Evolutionary conservation across 768 basidiomycete species (phyloP), one percentile per base, ranked within the genome.

Genomic region (Psilocybe azurescens): DNA sequence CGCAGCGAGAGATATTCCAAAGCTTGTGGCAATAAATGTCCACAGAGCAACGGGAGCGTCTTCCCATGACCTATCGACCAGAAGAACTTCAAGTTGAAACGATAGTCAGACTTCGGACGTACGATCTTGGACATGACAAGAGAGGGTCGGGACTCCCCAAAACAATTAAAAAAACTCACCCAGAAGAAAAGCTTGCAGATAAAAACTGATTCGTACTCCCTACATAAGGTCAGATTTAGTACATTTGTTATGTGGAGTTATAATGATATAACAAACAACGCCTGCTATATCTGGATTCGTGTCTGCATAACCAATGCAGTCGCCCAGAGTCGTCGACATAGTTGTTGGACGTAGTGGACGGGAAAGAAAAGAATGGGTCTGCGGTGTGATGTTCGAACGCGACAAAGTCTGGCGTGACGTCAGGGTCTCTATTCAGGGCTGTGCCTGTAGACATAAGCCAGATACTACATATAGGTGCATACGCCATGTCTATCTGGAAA

Each of bases 1-100:
- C 4, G 80, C 78, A 44, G 79, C 75, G 18, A 80, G 67, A 6
- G 60, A 33, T 6, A 53, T 53, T 3, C 52, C 52, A 36, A 76
- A 75, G 58, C 74, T 78, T 7, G 78, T 80, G 16, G 75, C 72
- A 38, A 77, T 78, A 49, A 80, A 78, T n/a, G 80, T 78, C 78
- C 80, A 82, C 7, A 82, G 58, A 0, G 79, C 73, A 56, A 70
- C 71, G 3, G 77, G 75, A 18, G 79, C 79, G 59, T 75, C 76
- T 63, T 73, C 68, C 76, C 76, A 77, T 14, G 78, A 78, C 38
- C 79, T 73, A 62, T 80, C 75, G 18, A 78, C 79, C 32, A 80
- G 72, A 20, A 77, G 67, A n/a, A 78, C 78, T 78, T 13, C 14
- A 14, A 44, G 11, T 44, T 44, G 46, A 57, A 38, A 58, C 8